Evolutionary conservation across 148 eudicot genomes (phyloP), one percentile per base, ranked within the genome.

Genomic region (Polygonum maritimum): DNA sequence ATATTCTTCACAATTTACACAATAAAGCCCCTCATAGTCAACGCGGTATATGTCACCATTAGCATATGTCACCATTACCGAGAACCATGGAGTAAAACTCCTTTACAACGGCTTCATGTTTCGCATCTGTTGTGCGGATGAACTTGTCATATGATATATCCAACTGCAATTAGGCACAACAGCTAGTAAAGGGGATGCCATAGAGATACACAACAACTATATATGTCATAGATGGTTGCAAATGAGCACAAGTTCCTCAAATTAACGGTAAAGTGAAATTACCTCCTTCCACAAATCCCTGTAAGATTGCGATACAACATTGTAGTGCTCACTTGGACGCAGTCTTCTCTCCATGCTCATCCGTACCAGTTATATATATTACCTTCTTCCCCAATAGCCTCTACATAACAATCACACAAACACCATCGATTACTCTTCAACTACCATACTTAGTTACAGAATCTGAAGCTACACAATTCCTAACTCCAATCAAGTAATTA

Each of bases 291-390:
- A 96, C 16, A 96, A 87, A 54, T 67, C 74, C 86, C 80, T 88
- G 82, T 92, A 96, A 71, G 93, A 85, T 82, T 87, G 90, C 49
- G 99, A 96, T 70, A 96, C 77, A 47, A 73, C 71, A 77, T 92
- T 92, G 81, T 98, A 96, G 78, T 96, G 98, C 72, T 86, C 88
- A 10, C 72, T 79, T 35, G 98, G 99, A 75, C 88, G 99, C 99
- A 84, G 92, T 96, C 85, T 96, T 96, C 78, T 96, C 99, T 22
- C 99, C 99, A 69, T 96, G 99, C 80, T 96, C 99, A 86, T 96
- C 99, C 18, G 99, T 96, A 52, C 99, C 99, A n/a, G 99, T 96
- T 31, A 96, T 89, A 72, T 92, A 91, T 83, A 87, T 84, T 55
- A 96, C 98, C 72, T 91, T 89, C 83, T 91, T 92, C 57, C 91